A percentile compares a stretch with the other conserved stretches of the same genome.
These are phyloP conservation scores for Pleurotus salmoneostramineus DNA, from an alignment of 768 basidiomycete species.

Conservation along the genomic window DNA sequence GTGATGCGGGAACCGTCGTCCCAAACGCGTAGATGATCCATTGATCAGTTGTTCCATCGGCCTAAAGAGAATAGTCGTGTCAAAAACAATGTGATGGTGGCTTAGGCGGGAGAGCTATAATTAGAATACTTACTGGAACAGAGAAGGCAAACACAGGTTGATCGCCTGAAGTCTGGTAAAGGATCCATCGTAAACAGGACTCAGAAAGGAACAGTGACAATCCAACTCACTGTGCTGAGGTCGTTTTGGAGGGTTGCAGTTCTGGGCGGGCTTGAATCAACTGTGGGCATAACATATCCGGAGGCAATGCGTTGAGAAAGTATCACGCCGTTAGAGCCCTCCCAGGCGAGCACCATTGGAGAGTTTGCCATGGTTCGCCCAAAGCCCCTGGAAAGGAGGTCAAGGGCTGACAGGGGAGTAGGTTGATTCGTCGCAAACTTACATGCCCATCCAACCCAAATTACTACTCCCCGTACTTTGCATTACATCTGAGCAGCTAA, in stretches of 20 bases:
- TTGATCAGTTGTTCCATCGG: slow-evolving; percentile 34
- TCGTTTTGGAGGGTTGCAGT: slow-evolving; percentile 35
- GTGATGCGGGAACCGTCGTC: slow-evolving; percentile 40
- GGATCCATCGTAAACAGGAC: slow-evolving; percentile 7
- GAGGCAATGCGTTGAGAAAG: slow-evolving; percentile 61
- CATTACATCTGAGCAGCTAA: slow-evolving; percentile 35
- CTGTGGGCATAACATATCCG: slow-evolving; percentile 50
- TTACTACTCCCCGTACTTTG: slow-evolving; percentile 33
- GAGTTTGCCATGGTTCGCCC: slow-evolving; percentile 49
- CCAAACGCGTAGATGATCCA: slow-evolving; percentile 61
- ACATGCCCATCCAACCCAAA: slow-evolving; percentile 65
- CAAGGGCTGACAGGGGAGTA: not conserved
- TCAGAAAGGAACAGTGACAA: not conserved
- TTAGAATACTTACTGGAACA: slow-evolving; percentile 36
- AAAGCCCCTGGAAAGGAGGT: slow-evolving; percentile 45
- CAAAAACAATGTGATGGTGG: not conserved
- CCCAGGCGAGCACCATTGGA: slow-evolving; percentile 76
- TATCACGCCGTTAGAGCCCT: slow-evolving; percentile 59
- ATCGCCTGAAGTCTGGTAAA: slow-evolving; percentile 32
- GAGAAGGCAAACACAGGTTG: slow-evolving; percentile 46
- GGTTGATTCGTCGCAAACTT: slow-evolving; percentile 13
- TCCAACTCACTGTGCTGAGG: slow-evolving; percentile 32
- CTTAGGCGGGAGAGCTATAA: not conserved
- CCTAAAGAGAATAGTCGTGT: slow-evolving; percentile 21
- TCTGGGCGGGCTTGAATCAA: slow-evolving; percentile 49